Base-by-base conservation (phyloP, 805 yeast species). In the Saccharomyces jurei region DNA sequence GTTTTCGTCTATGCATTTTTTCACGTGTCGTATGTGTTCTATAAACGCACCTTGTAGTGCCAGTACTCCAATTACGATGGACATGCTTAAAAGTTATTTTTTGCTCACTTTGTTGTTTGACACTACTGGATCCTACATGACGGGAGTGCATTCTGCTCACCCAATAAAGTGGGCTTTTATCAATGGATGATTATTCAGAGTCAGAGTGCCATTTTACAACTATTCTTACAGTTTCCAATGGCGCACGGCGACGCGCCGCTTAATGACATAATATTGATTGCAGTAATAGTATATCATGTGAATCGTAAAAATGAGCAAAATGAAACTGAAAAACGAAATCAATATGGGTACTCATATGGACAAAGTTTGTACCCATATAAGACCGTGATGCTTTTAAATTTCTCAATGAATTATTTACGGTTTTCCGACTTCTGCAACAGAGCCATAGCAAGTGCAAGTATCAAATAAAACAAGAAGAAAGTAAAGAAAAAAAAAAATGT, bases 41-140 rank as follows among this genome's bases (percentile, higher is more conserved):
- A 72, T 66, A 63, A 86, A 87, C 0, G 94, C 91, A 5, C 95
- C 95, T 65, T 87, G 95, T 21, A 87, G 75, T 0, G 92, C 87
- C 52, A 87, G 68, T 0, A 87, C 90, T 3, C 95, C 95, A 10
- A 87, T 74, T 2, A 63, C 66, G 14, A 55, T 58, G 58, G 50
- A 56, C 48, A 25, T 41, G 6, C 14, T n/a, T 32, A 4, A 29
- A 13, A 9, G 10, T 10, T 25, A 9, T 29, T 10, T 29, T 10
- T 29, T 29, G 13, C 31, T 29, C 1, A 3, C 11, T 10, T 29
- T 13, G 4, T 29, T 10, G 31, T 13, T 10, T 13, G 11, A 31
- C 26, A 13, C 36, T 2, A 14, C 36, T 13, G n/a, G n/a, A 13
- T 10, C 10, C n/a, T 25, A 25, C 3, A 31, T 31, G n/a, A 13